Evolutionary conservation across 2,329 filamentous ascomycete genomes (phyloP), one percentile per base, ranked within the genome.

Genomic region (Pseudogymnoascus verrucosus): DNA sequence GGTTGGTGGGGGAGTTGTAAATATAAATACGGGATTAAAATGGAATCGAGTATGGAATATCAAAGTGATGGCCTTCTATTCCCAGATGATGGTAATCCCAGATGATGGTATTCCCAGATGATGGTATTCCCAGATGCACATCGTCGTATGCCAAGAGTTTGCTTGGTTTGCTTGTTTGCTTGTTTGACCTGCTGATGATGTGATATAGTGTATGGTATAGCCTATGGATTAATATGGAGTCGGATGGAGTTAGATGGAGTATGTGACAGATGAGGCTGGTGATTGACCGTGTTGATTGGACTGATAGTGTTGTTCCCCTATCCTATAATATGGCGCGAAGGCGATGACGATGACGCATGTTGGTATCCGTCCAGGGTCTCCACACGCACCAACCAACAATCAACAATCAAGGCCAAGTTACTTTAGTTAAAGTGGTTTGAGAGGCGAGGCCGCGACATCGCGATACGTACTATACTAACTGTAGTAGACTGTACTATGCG

Each of bases 361-460:
- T 54, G 47, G n/a, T 54, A 31, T 54, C 47, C n/a, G 23, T 47
- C 23, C 47, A 54, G 47, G 47, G 47, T 54, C 47, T 31, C 47
- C 47, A 54, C 47, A 31, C 47, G 47, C 47, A 31, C 47, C 47
- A 54, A 16, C 47, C 26, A 54, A 14, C 26, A 31, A 54, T 10
- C 47, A 54, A 54, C 47, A 47, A 21, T 21, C 21, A 21, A 21
- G 21, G 16, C 6, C 26, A 28, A 28, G 26, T 28, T 28, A 28
- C 26, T 28, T 28, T 51, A n/a, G 21, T 51, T 51, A n/a, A 21
- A 54, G 26, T 31, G 47, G 14, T 31, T 54, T 54, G 47, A 54
- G 47, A 54, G 47, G 47, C 47, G 47, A 31, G 47, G 47, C 47
- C 47, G 47, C 47, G 47, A 54, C 47, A 54, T 54, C 4, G 14